Percentiles rank a stretch among this genome's conserved stretches.
These are phyloP conservation scores for Salix viminalis DNA, from an alignment of 345 rosid genomes.

Conservation along the genomic window DNA sequence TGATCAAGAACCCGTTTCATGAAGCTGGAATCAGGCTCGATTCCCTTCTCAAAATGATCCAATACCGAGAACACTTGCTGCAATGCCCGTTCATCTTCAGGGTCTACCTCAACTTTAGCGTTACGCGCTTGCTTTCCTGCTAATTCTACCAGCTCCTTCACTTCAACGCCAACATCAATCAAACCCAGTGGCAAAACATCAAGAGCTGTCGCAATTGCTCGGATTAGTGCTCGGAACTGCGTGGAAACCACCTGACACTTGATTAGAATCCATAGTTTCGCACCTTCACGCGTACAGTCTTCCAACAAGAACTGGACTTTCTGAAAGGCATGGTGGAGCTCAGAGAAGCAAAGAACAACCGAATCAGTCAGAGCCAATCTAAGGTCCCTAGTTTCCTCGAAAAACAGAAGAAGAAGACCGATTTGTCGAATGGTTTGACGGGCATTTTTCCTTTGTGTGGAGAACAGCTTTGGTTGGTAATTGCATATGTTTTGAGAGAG, in stretches of 20 bases:
- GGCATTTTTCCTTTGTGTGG: constrained; percentile 47
- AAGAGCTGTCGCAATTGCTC: constrained; percentile 52
- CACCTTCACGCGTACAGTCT: constrained; percentile 69
- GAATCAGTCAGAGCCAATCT: constrained; percentile 25
- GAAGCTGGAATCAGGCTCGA: constrained; percentile 38
- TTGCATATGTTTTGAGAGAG: constrained; percentile 43
- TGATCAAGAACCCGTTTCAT: constrained; percentile 46
- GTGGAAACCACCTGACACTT: constrained; percentile 44
- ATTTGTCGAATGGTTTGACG: constrained; percentile 49
- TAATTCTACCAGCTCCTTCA: constrained; percentile 64
- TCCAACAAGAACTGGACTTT: constrained; percentile 60
- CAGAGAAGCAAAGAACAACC: constrained; percentile 45
- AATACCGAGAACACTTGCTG: constrained; percentile 33
- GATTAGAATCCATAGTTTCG: constrained; percentile 49
- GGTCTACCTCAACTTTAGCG: constrained; percentile 37
- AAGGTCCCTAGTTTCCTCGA: constrained; percentile 53
- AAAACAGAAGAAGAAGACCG: constrained; percentile 46
- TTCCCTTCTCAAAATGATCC: constrained; percentile 47
- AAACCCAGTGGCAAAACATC: constrained; percentile 46
- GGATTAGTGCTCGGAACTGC: constrained; percentile 45
- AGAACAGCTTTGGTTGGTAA: constrained; percentile 38
- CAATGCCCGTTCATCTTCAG: constrained; percentile 43
- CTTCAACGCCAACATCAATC: constrained; percentile 50
- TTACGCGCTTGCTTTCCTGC: constrained; percentile 59
- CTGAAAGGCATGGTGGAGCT: constrained; percentile 68